Base-by-base conservation (phyloP, 805 yeast species). In the Priceomyces melissophilus region DNA sequence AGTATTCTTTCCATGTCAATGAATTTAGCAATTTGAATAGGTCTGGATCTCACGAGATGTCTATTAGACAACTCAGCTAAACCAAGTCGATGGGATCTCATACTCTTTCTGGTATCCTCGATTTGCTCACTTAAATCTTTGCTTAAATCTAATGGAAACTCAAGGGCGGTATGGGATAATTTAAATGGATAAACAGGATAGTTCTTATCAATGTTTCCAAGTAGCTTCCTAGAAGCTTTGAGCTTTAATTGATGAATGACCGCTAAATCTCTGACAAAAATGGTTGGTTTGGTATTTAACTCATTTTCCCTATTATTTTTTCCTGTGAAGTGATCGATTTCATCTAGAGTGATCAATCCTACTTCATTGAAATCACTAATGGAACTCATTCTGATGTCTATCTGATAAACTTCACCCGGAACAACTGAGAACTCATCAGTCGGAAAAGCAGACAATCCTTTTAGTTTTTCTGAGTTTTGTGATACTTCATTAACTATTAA, bases 171-270 rank as follows among this genome's bases (percentile, higher is more conserved):
- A 64, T 87, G 84, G 30, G 88, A 73, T 50, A 90, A 73, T 65
- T 88, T 91, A 73, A 91, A 87, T 42, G 99, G 98, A 63, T 79
- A 91, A 27, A 93, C 98, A 20, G 96, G 86, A 51, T 78, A 73
- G 36, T 76, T 69, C 50, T 76, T 79, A 63, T 89, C 96, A 49
- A 87, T 78, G 45, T 76, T 76, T 27, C 79, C 71, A 49, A 90
- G 71, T 41, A 89, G 71, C 46, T 74, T 76, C 61, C 96, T 79
- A 8, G 96, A 75, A 16, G 87, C 73, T 58, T 77, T 82, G 53
- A 91, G 70, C 57, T 83, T 88, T 57, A 91, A 75, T 43, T 78
- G 82, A 60, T 90, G 87, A 32, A 76, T 70, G 45, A 87, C 79
- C n/a, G 95, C 86, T 60, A 81, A 87, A 64, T 91, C 98, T 63